These are phyloP conservation scores for Agaricales sp. DNA, from an alignment of 1,284 basidiomycete species.

Conservation along the genomic window DNA sequence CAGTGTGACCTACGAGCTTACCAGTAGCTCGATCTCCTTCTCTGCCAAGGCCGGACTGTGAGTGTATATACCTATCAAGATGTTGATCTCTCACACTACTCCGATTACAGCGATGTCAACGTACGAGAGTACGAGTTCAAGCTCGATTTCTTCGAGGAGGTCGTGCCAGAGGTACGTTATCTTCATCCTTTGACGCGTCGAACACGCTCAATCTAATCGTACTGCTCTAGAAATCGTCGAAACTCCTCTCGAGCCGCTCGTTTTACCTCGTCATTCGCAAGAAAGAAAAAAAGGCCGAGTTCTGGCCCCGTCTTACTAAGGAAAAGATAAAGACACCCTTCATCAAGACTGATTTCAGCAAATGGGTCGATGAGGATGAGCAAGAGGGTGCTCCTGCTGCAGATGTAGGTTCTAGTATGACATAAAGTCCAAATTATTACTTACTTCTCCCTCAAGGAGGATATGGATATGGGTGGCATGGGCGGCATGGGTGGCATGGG, in stretches of 20 bases:
- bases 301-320: conserved; percentile 86
- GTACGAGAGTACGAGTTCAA: conserved; percentile 45
- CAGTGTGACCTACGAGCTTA: conserved; percentile 55
- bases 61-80: too few species aligned
- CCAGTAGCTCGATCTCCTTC: conserved; percentile 56
- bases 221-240: conserved; percentile 46
- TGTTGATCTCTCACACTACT: neutral
- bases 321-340: conserved; percentile 72
- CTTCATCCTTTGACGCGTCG: neutral
- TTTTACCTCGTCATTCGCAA: conserved; percentile 68
- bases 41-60: conserved; percentile 52
- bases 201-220: conserved; percentile 4
- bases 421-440: too few species aligned
- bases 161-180: conserved; percentile 60
- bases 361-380: conserved; percentile 95
- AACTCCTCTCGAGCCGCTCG: conserved; percentile 55
- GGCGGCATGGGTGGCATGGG: conserved; percentile 33
- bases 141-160: conserved; percentile 63
- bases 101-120: neutral
- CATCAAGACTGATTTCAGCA: conserved; percentile 86
- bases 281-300: conserved; percentile 67
- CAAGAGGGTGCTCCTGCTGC: conserved; percentile 52
- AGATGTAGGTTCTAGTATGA: conserved; percentile 38
- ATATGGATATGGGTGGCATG: conserved; percentile 24
- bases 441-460: neutral